Conservation (phyloP, 2,329 filamentous ascomycete genomes). For the Aspergillus caelatus region DNA sequence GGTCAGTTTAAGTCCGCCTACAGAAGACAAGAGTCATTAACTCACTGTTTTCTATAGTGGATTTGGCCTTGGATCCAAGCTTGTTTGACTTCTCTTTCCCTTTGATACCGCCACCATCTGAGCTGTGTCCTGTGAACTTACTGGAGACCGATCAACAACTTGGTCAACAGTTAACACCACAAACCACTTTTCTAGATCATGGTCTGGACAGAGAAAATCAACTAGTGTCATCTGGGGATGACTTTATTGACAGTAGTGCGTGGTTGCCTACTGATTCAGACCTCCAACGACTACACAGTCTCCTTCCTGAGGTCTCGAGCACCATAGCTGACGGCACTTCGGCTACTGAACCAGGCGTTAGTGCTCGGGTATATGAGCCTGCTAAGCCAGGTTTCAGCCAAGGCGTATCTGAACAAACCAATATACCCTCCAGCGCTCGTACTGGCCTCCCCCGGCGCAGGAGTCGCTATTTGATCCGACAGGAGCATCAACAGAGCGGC, state of each 20-base stretch:
- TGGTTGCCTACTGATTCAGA: not conserved
- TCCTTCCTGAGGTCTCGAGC: not conserved
- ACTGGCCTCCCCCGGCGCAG: not conserved
- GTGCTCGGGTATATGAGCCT: not conserved
- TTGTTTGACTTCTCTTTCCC: not conserved
- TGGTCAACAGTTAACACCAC: not conserved
- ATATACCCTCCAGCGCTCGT: too few species aligned
- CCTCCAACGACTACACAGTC: not conserved
- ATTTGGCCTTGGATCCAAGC: not conserved
- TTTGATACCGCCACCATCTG: not conserved
- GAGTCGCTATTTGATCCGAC: not conserved
- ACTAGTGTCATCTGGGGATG: not conserved
- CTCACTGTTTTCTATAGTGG: not conserved
- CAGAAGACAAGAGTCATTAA: not conserved
- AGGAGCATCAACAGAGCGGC: not conserved
- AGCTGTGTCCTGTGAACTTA: not conserved
- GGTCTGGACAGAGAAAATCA: not conserved
- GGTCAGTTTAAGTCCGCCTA: not conserved
- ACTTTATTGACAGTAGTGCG: not conserved
- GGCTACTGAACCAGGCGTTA: not conserved
- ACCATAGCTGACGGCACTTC: not conserved
- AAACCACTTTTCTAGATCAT: not conserved
- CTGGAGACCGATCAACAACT: not conserved
- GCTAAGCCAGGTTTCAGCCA: not conserved
- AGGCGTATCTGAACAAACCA: not conserved